Conservation (phyloP, 2,329 filamentous ascomycete genomes). For the Microsporum canis region DNA sequence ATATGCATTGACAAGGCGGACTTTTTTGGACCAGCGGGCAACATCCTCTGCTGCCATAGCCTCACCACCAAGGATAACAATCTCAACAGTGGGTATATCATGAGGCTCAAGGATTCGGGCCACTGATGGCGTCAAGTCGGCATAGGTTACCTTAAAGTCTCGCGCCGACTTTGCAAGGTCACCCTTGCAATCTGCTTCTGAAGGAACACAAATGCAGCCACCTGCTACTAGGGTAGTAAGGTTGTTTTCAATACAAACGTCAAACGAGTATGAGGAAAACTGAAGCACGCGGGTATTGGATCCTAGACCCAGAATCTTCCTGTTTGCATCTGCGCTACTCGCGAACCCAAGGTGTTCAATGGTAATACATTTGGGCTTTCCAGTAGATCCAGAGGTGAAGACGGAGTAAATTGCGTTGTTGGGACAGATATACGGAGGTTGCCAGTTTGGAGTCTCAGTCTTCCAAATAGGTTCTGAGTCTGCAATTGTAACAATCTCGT, state of each 20-base stretch:
- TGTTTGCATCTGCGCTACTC: constrained; percentile 37
- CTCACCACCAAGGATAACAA: constrained; percentile 25
- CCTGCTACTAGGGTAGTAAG: constrained; percentile 39
- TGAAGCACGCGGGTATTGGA: constrained; percentile 48
- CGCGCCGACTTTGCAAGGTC: constrained; percentile 16
- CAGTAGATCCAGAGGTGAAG: constrained; percentile 30
- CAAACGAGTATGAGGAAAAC: constrained; percentile 77
- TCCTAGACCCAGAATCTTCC: constrained; percentile 35
- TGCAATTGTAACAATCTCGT: background rate
- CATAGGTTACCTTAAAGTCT: constrained; percentile 29
- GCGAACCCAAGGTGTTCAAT: constrained; percentile 30
- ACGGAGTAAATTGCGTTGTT: constrained; percentile 30
- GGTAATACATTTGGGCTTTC: constrained; percentile 14
- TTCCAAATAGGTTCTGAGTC: background rate
- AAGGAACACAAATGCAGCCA: constrained; percentile 35
- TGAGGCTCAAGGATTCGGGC: constrained; percentile 32
- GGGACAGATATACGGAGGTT: constrained; percentile 46
- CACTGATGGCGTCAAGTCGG: constrained; percentile 46
- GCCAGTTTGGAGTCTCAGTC: background rate
- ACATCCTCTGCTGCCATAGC: constrained; percentile 16
- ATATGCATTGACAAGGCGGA: constrained; percentile 30
- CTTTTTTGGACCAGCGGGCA: constrained; percentile 19
- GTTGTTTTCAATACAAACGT: constrained; percentile 80
- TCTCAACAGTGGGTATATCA: constrained; percentile 29
- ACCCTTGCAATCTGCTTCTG: constrained; percentile 32